Conservation (phyloP, 1,284 basidiomycete genomes). For the Peniophora sp. region DNA sequence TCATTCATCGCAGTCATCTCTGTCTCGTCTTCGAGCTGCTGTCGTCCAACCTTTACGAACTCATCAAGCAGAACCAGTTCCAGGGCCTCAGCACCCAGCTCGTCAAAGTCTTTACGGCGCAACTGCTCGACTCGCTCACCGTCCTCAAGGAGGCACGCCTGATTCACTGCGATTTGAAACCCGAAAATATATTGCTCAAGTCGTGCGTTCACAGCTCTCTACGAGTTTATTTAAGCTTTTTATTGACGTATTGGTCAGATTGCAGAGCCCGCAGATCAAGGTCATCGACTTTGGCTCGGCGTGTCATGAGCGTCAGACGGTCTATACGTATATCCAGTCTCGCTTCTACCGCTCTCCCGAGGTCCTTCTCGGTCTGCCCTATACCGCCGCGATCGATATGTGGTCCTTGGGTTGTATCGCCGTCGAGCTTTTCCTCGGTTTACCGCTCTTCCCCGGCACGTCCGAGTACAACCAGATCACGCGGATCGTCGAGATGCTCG, state of each 20-base stretch:
- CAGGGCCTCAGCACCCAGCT: conserved; percentile 94
- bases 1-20: conserved; percentile 94
- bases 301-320: conserved; percentile 97
- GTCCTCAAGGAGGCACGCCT: conserved; percentile 92
- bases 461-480: conserved; percentile 99
- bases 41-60: conserved; percentile 96
- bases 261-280: conserved; percentile 98
- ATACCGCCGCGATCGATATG: conserved; percentile 93
- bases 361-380: conserved; percentile 91
- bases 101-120: conserved; percentile 96
- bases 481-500: conserved; percentile 96
- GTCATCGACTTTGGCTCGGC: conserved; percentile 99
- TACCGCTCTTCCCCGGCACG: conserved; percentile 96
- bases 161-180: conserved; percentile 98
- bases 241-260: conserved; percentile 33
- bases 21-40: conserved; percentile 98
- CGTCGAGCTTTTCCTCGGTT: conserved; percentile 93
- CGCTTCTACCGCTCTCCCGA: conserved; percentile 98
- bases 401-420: conserved; percentile 96
- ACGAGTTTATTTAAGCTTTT: conserved; percentile 1
- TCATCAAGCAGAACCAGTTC: conserved; percentile 99
- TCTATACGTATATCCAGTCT: conserved; percentile 99
- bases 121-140: conserved; percentile 87
- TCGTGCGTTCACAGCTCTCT: conserved; percentile 54
- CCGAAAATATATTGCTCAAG: conserved; percentile 92